Percentiles rank a stretch among this genome's conserved stretches.
Evolutionary conservation across 2,329 filamentous ascomycete genomes (phyloP).

Genomic region (Blastomyces gilchristii): DNA sequence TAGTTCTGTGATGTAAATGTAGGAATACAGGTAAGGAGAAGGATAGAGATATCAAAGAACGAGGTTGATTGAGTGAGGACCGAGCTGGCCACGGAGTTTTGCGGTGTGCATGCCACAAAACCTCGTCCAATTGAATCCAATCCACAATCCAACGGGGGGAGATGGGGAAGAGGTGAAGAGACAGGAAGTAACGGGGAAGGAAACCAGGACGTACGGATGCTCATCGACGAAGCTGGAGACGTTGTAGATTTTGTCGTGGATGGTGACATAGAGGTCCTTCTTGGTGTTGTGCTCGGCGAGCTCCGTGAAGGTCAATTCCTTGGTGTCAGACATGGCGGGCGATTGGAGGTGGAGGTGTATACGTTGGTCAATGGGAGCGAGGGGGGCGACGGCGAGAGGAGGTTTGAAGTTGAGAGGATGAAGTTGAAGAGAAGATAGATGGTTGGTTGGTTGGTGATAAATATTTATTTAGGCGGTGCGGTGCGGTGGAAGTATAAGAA

Average conservation of each 20-base stretch:
- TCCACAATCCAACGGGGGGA: neutral
- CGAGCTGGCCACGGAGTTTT: too few relatives aligned
- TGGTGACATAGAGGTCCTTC: constrained; percentile 80
- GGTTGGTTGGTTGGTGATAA: too few relatives aligned
- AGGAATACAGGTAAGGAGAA: too few relatives aligned
- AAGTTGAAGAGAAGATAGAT: neutral
- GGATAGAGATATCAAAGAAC: too few relatives aligned
- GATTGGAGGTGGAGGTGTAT: too few relatives aligned
- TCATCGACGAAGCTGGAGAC: constrained; percentile 83
- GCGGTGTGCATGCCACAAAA: too few relatives aligned
- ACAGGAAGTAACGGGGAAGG: neutral
- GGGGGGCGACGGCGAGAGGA: neutral
- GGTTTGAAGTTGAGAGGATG: neutral
- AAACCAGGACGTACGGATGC: constrained; percentile 60
- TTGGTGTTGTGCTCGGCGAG: constrained; percentile 80
- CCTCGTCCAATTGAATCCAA: too few relatives aligned
- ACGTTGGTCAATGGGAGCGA: neutral
- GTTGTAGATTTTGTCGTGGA: constrained; percentile 97
- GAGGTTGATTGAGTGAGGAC: neutral
- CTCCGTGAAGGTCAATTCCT: constrained; percentile 65
- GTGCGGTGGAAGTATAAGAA: too few relatives aligned
- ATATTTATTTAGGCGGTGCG: too few relatives aligned
- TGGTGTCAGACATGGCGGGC: constrained; percentile 44
- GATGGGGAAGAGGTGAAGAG: neutral
- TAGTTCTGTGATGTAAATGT: too few relatives aligned